These are phyloP conservation scores for Paecilomyces variotii DNA, from an alignment of 2,329 filamentous ascomycete genomes.

Conservation along the genomic window DNA sequence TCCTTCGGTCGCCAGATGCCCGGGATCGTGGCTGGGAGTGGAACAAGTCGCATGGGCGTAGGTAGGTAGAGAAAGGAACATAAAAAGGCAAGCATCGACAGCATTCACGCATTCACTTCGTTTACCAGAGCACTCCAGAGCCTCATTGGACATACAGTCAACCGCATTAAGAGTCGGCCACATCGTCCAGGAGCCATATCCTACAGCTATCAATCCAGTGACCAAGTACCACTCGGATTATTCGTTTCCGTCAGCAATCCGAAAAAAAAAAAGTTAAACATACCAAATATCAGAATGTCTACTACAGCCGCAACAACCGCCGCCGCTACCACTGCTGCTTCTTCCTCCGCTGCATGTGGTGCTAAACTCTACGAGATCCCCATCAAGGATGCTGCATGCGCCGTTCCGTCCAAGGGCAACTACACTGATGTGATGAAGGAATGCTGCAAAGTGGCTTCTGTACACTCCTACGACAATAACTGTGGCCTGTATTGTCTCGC, in stretches of 20 bases:
- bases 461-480: slow-evolving; percentile 39
- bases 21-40: background rate
- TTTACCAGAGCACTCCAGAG: background rate
- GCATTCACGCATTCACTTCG: background rate
- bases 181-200: background rate
- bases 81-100: background rate
- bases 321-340: slow-evolving; percentile 14
- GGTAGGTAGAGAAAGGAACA: background rate
- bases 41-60: background rate
- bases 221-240: background rate
- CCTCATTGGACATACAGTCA: background rate
- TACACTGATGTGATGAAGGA: slow-evolving; percentile 36
- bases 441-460: slow-evolving; percentile 40
- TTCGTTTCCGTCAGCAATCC: too few relatives aligned
- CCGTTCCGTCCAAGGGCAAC: slow-evolving; percentile 32
- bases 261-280: too few relatives aligned
- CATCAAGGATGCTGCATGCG: slow-evolving; percentile 39
- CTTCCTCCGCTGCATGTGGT: slow-evolving; percentile 14
- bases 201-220: background rate
- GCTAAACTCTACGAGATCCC: slow-evolving; percentile 37
- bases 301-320: slow-evolving; percentile 2
- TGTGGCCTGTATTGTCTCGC: slow-evolving; percentile 47
- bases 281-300: slow-evolving; percentile 10
- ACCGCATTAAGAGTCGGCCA: background rate
- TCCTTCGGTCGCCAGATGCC: background rate